phyloP scores from a whole-genome alignment of 352 stramenopile species.

The Phytopythium sindhum region DNA sequence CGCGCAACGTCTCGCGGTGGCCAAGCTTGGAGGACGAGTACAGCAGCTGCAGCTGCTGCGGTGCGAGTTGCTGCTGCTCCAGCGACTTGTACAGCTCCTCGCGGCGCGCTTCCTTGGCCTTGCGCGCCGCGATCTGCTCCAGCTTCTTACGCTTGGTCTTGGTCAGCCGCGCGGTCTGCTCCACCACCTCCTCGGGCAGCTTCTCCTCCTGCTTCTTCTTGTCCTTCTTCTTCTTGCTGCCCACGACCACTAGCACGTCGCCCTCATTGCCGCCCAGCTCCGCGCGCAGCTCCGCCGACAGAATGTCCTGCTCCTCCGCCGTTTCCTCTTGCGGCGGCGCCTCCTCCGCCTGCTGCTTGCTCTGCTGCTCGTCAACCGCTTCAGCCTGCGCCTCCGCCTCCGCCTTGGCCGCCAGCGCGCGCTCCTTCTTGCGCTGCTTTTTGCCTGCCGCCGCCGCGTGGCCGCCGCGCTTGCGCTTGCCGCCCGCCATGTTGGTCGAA shows the following conservation, averaged over 20 bases:
- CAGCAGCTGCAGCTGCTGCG: conserved; percentile 68
- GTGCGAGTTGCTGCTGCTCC: conserved; percentile 48
- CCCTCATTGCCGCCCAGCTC: conserved; percentile 60
- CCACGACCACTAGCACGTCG: conserved; percentile 60
- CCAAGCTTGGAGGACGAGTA: conserved; percentile 74
- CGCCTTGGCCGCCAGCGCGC: conserved; percentile 11
- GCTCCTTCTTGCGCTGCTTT: conserved; percentile 51
- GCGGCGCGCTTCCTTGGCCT: conserved; percentile 72
- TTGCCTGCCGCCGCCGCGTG: conserved; percentile 30
- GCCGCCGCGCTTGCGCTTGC: conserved; percentile 57
- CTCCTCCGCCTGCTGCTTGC: conserved; percentile 11
- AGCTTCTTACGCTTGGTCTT: conserved; percentile 84
- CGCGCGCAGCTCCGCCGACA: conserved; percentile 62
- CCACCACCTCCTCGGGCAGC: conserved; percentile 52
- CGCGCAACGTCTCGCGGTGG: conserved; percentile 78
- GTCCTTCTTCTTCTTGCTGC: conserved; percentile 49
- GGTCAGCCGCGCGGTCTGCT: conserved; percentile 66
- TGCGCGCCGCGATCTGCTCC: conserved; percentile 64
- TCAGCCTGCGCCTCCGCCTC: conserved; percentile 12
- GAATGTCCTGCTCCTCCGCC: conserved; percentile 23
- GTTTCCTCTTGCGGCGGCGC: conserved; percentile 13
- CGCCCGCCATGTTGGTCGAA: conserved; percentile 31
- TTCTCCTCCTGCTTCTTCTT: conserved; percentile 49
- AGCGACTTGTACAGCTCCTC: conserved; percentile 82
- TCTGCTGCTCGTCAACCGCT: conserved; percentile 12